A percentile compares a stretch with the other conserved stretches of the same genome.
Evolutionary conservation across 495 filamentous ascomycete genomes (phyloP).

Genomic region (Pyrenula aspistea): DNA sequence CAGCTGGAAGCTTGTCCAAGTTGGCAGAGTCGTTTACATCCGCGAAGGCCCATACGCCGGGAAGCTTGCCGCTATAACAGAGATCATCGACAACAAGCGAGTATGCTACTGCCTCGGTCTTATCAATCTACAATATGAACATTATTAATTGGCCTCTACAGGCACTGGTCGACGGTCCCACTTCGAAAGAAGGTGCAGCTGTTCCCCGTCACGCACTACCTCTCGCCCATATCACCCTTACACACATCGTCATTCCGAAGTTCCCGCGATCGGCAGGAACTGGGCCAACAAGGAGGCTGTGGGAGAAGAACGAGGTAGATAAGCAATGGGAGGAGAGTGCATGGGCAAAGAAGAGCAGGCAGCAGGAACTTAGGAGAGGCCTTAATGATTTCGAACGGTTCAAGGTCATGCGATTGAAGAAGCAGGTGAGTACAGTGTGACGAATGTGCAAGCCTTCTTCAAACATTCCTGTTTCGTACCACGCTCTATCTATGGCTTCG

Average conservation of each 20-base stretch:
- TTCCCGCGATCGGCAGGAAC: slow-evolving; percentile 79
- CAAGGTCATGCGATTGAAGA: slow-evolving; percentile 96
- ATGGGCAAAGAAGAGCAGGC: slow-evolving; percentile 81
- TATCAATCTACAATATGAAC: slow-evolving; percentile 1
- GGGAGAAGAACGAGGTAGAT: slow-evolving; percentile 81
- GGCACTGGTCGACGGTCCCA: slow-evolving; percentile 92
- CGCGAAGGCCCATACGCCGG: slow-evolving; percentile 63
- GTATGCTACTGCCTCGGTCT: slow-evolving; percentile 49
- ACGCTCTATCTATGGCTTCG: too few species aligned
- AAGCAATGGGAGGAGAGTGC: slow-evolving; percentile 76
- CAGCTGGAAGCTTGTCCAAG: slow-evolving; percentile 85
- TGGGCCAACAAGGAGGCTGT: slow-evolving; percentile 66
- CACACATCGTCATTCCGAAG: slow-evolving; percentile 77
- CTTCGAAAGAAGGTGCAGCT: slow-evolving; percentile 55
- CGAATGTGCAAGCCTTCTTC: neutral
- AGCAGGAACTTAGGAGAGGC: slow-evolving; percentile 71
- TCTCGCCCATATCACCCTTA: slow-evolving; percentile 74
- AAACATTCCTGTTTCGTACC: neutral
- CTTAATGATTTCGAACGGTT: slow-evolving; percentile 98
- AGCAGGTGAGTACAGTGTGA: slow-evolving; percentile 54
- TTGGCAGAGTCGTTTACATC: slow-evolving; percentile 89
- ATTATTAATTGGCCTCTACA: slow-evolving; percentile 35
- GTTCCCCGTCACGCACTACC: slow-evolving; percentile 75
- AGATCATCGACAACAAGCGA: slow-evolving; percentile 99
- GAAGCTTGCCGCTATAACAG: slow-evolving; percentile 84